Conservation (phyloP, 2,329 filamentous ascomycete species). For the Diatrype stigma region DNA sequence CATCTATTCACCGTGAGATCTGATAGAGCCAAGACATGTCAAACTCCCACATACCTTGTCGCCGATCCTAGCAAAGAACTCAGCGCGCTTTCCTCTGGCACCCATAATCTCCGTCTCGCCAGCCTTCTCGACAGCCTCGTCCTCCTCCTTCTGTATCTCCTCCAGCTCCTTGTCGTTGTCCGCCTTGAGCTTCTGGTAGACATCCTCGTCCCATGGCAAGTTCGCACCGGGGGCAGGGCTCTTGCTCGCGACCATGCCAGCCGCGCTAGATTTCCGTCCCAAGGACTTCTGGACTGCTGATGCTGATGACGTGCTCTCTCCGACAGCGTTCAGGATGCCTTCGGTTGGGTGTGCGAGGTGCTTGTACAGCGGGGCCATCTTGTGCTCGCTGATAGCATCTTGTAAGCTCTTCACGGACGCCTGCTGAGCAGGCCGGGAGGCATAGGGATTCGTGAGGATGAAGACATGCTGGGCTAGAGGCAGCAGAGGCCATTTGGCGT, state of each 20-base stretch:
- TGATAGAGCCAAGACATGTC: neutral
- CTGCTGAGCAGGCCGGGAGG: constrained; percentile 63
- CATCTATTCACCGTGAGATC: neutral
- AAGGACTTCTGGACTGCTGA: constrained; percentile 49
- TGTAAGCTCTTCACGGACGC: constrained; percentile 68
- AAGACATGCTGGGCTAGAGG: constrained; percentile 82
- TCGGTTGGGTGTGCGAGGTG: constrained; percentile 79
- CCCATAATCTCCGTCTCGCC: constrained; percentile 94
- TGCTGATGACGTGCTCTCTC: constrained; percentile 55
- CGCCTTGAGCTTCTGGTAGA: constrained; percentile 73
- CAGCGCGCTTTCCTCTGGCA: constrained; percentile 88
- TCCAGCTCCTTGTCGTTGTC: constrained; percentile 78
- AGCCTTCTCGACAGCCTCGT: constrained; percentile 91
- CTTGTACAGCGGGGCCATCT: constrained; percentile 84
- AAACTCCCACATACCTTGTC: constrained; percentile 69
- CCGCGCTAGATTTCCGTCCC: constrained; percentile 65
- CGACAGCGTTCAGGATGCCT: constrained; percentile 73
- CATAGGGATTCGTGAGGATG: constrained; percentile 76
- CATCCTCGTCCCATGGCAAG: constrained; percentile 84
- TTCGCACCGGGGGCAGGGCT: constrained; percentile 60
- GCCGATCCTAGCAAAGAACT: constrained; percentile 92
- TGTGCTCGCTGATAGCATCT: constrained; percentile 77
- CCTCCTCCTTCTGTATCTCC: constrained; percentile 77
- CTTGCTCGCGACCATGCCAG: constrained; percentile 72
- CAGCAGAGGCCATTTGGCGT: constrained; percentile 79